Evolutionary conservation across 1,284 basidiomycete species (phyloP).

Genomic region (Exobasidium cylindrosporum): DNA sequence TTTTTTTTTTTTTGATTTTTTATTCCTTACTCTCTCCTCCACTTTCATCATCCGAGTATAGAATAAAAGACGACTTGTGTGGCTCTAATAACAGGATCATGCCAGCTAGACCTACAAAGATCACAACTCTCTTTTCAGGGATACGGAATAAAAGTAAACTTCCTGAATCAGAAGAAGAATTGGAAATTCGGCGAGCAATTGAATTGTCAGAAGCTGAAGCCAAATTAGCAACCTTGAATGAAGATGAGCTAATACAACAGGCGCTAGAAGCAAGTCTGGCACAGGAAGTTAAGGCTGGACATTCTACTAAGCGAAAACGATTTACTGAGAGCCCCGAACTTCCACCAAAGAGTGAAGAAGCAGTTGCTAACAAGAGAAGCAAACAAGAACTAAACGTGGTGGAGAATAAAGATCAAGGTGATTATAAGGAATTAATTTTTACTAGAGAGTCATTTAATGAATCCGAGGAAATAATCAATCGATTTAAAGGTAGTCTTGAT

Average conservation of each 20-base stretch:
- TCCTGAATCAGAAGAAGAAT: background rate
- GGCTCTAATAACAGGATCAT: too few species aligned
- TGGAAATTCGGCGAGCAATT: background rate
- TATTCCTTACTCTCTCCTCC: too few species aligned
- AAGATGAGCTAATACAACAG: background rate
- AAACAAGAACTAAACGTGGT: background rate
- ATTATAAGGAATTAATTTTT: background rate
- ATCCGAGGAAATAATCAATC: constrained; percentile 6
- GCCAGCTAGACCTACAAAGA: background rate
- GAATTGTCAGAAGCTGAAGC: background rate
- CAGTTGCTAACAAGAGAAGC: background rate
- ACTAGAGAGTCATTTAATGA: background rate
- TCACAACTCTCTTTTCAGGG: background rate
- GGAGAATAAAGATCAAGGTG: too few species aligned
- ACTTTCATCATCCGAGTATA: too few species aligned
- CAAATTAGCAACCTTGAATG: background rate
- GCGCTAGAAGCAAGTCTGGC: background rate
- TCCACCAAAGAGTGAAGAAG: background rate
- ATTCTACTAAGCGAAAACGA: background rate
- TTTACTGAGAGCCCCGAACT: too few species aligned
- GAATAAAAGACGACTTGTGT: too few species aligned
- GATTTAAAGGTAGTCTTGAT: constrained; percentile 19
- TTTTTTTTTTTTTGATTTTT: too few species aligned
- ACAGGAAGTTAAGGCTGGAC: background rate
- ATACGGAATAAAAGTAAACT: background rate